Percentiles rank a stretch among this genome's conserved stretches.
Evolutionary conservation across 345 rosid species (phyloP).

Genomic region (Trapa bicornis): DNA sequence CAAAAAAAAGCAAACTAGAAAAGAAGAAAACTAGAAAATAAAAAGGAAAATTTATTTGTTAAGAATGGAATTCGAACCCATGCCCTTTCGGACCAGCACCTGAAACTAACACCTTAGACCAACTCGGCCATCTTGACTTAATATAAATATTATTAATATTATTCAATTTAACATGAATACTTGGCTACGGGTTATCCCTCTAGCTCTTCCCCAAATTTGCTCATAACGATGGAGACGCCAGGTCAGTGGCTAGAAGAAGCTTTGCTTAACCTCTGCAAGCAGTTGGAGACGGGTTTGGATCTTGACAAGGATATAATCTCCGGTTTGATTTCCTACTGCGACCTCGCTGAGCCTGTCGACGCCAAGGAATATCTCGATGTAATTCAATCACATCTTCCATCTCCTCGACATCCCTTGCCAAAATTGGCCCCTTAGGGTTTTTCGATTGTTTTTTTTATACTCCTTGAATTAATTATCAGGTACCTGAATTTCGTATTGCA

Average conservation of each 20-base stretch:
- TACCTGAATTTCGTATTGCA: neutral
- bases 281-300: conserved; percentile 54
- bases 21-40: no score
- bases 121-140: conserved; percentile 92
- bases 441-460: neutral
- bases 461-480: neutral
- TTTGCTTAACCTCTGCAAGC: conserved; percentile 51
- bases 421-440: neutral
- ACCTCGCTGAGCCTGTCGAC: conserved; percentile 77
- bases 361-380: conserved; percentile 95
- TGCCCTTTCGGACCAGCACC: conserved; percentile 32
- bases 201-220: neutral
- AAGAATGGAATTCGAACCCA: neutral
- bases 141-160: no score
- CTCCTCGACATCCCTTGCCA: neutral
- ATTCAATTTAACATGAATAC: neutral
- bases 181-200: no score
- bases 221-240: conserved; percentile 40
- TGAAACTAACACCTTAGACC: conserved; percentile 96
- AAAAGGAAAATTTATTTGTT: neutral
- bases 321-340: conserved; percentile 84
- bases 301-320: conserved; percentile 61
- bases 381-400: conserved; percentile 13
- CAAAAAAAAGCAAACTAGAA: no score
- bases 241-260: conserved; percentile 80